Conservation (phyloP, 139 green algal species). For the Chlorella sp. region DNA sequence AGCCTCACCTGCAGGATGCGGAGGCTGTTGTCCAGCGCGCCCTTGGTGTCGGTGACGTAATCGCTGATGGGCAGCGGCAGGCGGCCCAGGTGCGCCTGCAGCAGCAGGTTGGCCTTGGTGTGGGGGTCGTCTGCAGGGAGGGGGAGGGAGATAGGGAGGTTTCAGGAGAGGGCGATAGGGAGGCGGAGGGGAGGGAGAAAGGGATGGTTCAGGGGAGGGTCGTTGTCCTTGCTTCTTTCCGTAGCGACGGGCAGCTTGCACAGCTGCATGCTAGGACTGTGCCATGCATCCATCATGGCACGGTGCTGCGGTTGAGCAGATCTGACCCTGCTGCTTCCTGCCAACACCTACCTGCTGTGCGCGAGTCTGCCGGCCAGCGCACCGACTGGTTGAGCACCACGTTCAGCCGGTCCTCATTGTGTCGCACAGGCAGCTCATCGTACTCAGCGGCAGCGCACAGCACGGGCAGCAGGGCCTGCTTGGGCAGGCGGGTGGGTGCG, state of each 20-base stretch:
- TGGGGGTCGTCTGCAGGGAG: conserved; percentile 89
- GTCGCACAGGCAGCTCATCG: conserved; percentile 96
- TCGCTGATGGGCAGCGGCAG: conserved; percentile 90
- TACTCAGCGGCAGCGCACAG: conserved; percentile 91
- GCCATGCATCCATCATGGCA: no score
- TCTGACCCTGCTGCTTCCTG: no score
- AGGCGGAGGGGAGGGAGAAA: neutral
- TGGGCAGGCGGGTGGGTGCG: no score
- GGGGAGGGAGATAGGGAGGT: no score
- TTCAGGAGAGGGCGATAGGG: neutral
- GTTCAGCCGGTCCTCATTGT: conserved; percentile 99
- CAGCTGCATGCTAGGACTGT: no score
- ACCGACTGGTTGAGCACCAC: conserved; percentile 70
- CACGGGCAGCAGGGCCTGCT: conserved; percentile 57
- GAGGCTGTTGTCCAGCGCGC: conserved; percentile 91
- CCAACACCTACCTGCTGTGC: conserved; percentile 36
- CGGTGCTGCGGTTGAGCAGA: no score
- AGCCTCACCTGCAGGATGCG: conserved; percentile 83
- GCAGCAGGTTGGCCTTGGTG: conserved; percentile 94
- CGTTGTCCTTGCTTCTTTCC: no score
- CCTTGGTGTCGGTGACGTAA: conserved; percentile 96
- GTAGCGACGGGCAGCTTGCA: no score
- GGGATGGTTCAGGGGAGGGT: neutral
- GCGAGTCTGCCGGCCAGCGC: conserved; percentile 61
- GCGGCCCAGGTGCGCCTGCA: conserved; percentile 93